Percentiles rank a stretch among this genome's conserved stretches.
These are phyloP conservation scores for Moesziomyces globuligerus DNA, from an alignment of 1,284 basidiomycete genomes.

Conservation along the genomic window DNA sequence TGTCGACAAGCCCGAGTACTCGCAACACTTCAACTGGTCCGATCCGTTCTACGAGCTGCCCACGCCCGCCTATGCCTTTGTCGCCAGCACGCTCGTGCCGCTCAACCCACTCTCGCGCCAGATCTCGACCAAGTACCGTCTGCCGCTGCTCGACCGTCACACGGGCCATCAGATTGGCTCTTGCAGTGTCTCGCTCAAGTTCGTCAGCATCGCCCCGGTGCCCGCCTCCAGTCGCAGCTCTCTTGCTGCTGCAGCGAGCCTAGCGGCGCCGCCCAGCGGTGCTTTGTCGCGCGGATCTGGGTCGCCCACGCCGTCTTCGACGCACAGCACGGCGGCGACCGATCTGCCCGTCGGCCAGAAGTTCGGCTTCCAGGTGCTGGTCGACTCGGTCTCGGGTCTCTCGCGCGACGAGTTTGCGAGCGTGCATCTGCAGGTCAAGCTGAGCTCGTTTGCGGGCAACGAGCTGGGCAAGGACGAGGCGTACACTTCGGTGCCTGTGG, in stretches of 20 bases:
- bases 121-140: conserved; percentile 54
- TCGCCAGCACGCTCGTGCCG: conserved; percentile 84
- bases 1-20: conserved; percentile 84
- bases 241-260: background rate
- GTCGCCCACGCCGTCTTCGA: conserved; percentile 34
- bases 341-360: conserved; percentile 53
- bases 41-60: conserved; percentile 82
- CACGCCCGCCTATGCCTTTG: conserved; percentile 74
- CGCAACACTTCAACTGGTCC: conserved; percentile 83
- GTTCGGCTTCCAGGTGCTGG: conserved; percentile 54
- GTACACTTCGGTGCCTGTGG: conserved; percentile 54
- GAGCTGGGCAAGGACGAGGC: conserved; percentile 46
- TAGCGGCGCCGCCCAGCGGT: conserved; percentile 27
- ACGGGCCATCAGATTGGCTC: conserved; percentile 33
- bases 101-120: conserved; percentile 82
- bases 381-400: conserved; percentile 53
- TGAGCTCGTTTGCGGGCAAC: conserved; percentile 55
- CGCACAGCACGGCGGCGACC: conserved; percentile 3
- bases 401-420: conserved; percentile 37
- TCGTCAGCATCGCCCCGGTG: conserved; percentile 51
- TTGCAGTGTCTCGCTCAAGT: conserved; percentile 56
- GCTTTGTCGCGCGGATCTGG: conserved; percentile 14
- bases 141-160: conserved; percentile 49
- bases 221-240: background rate
- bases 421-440: conserved; percentile 56